Evolutionary conservation across 371 early-diverging fungal species (phyloP), one percentile per base, ranked within the genome.

Genomic region (Mortierella sp.): DNA sequence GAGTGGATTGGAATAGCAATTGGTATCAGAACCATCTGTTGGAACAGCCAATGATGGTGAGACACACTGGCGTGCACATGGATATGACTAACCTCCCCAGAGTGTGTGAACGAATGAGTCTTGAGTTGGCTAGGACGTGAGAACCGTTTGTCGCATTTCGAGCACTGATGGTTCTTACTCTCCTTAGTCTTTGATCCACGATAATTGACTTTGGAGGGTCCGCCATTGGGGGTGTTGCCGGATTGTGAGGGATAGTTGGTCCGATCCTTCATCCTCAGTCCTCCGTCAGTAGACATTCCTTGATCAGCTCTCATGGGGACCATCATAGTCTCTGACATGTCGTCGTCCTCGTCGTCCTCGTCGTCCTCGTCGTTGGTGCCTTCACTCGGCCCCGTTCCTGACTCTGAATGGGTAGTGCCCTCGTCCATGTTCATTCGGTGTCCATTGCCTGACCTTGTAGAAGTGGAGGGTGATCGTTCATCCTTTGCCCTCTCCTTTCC

Each of bases 121-220:
- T 16, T 29, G 16, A 71, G 61, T 54, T 71, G 72, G 19, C 72
- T 71, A 1, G 72, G 72, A 24, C 72, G 28, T 16, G 72, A 71
- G 50, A 71, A 71, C 16, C 39, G 17, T 24, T 71, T 71, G n/a
- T 53, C 57, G 49, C 72, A 71, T 9, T 31, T 27, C 7, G 44
- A 17, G 21, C 72, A 71, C 28, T 41, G n/a, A 27, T 71, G 66
- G 24, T 51, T 71, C 66, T 66, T 71, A 54, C 40, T 61, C 50
- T 71, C 72, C 16, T 22, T 51, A 10, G 21, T 37, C 19, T 54
- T 10, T 34, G 57, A 10, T 3, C 12, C 22, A 14, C 34, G 14
- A n/a, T n/a, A n/a, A 0, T 21, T 16, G 10, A 2, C 29, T 9
- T 29, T 29, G 31, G 31, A n/a, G 19, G 25, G 41, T 3, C 1